Evolutionary conservation across 768 basidiomycete species (phyloP).

Genomic region (Dioszegia crocea): DNA sequence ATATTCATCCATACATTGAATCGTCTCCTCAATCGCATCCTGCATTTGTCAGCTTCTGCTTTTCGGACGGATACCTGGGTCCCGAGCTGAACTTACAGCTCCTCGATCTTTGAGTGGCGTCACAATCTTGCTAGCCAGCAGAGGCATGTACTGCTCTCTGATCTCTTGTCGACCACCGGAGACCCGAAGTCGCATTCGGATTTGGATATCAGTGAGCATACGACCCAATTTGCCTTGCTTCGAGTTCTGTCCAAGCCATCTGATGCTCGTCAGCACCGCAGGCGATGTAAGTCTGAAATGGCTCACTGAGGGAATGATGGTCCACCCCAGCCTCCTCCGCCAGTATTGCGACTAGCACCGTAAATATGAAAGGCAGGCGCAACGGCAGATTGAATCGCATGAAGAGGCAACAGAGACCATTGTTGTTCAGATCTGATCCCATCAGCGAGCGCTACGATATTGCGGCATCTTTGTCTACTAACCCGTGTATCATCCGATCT

Average conservation of each 20-base stretch:
- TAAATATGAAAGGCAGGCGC: constrained; percentile 79
- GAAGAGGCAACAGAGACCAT: constrained; percentile 90
- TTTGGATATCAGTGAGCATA: constrained; percentile 82
- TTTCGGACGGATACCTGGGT: not conserved
- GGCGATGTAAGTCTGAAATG: not conserved
- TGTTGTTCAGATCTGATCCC: constrained; percentile 78
- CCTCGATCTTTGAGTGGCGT: constrained; percentile 71
- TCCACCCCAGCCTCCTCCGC: constrained; percentile 26
- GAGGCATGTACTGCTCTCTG: constrained; percentile 82
- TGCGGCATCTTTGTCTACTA: not conserved
- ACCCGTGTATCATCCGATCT: constrained; percentile 92
- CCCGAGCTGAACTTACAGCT: constrained; percentile 57
- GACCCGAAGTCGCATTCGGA: constrained; percentile 88
- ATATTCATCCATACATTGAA: constrained; percentile 88
- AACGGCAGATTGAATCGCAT: constrained; percentile 85
- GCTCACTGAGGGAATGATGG: constrained; percentile 75
- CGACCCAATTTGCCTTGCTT: constrained; percentile 77
- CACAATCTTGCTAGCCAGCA: constrained; percentile 76
- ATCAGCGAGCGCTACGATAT: not conserved
- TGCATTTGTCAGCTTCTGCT: constrained; percentile 43
- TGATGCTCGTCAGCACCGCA: constrained; percentile 47
- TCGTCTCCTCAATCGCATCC: constrained; percentile 76
- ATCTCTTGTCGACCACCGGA: constrained; percentile 88
- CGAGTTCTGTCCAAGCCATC: constrained; percentile 98
- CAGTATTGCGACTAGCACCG: constrained; percentile 53